Evolutionary conservation across 495 filamentous ascomycete species (phyloP).

Genomic region (Trichoderma asperelloides): DNA sequence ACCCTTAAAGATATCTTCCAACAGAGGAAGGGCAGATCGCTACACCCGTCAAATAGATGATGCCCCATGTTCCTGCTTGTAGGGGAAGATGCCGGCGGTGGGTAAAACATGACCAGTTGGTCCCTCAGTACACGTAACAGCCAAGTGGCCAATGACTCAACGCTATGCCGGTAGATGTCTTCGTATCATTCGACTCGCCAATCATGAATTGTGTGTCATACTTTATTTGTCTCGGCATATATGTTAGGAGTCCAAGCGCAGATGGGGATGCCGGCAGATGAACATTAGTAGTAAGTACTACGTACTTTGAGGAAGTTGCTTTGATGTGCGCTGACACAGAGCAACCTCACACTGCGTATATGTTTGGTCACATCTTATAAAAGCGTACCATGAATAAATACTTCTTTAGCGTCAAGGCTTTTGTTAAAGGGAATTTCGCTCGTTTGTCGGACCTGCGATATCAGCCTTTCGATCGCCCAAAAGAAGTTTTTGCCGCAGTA

Average conservation of each 20-base stretch:
- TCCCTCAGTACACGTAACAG: no score
- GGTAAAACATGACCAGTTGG: neutral
- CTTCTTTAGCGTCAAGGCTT: neutral
- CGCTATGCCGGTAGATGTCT: neutral
- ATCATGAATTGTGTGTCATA: neutral
- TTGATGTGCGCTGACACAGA: no score
- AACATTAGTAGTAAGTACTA: neutral
- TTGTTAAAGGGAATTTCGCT: neutral
- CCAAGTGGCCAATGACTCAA: neutral
- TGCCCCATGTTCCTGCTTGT: neutral
- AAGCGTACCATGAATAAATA: no score
- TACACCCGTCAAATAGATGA: no score
- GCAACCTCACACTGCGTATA: no score
- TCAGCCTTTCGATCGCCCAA: neutral
- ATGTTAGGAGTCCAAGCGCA: neutral
- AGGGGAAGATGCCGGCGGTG: neutral
- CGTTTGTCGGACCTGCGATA: neutral
- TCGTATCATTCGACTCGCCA: neutral
- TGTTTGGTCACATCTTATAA: neutral
- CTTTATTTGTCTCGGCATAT: neutral
- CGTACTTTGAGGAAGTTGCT: neutral
- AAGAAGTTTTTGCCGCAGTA: neutral
- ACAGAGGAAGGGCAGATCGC: no score
- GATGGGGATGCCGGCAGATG: conserved; percentile 1
- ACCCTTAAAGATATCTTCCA: no score